Evolutionary conservation across 805 yeast species (phyloP), one percentile per base, ranked within the genome.

Genomic region (Suhomyces vadensis): DNA sequence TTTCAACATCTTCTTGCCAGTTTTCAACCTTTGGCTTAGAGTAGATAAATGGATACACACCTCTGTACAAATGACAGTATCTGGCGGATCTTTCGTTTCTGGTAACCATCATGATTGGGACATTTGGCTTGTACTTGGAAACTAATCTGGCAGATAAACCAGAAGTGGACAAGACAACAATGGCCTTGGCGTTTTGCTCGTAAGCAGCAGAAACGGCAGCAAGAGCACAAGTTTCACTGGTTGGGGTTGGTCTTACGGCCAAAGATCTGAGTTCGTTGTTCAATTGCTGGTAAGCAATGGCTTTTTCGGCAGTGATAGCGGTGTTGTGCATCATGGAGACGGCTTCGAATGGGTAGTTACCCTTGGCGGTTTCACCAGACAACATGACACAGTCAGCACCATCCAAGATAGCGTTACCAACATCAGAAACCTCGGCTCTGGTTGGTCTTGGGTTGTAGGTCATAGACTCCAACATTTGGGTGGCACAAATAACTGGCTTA

Each of bases 321-420:
- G 97, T 94, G 80, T 91, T 92, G 77, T 91, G 97, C 99, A 94
- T 94, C 91, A 94, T 91, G 57, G 91, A 79, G 55, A 94, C 99
- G 52, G 99, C 96, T 79, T 94, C 96, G 53, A 84, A 72, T 70
- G 99, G 99, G 80, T 94, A 94, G 81, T 83, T 83, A 79, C 99
- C 99, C 84, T 94, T 94, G 65, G 99, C 99, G 61, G 99, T 94
- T 79, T 94, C 99, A 71, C 99, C 99, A 47, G 96, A 87, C 70
- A 94, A 82, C 99, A 94, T 94, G 69, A 94, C 98, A 87, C 99
- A 94, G 79, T 94, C 99, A 64, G 98, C 97, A 76, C 99, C 99
- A 67, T 94, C 99, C 68, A 94, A 81, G 57, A 94, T 87, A 60
- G 99, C 99, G 75, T 94, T 94, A 77, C 99, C 99, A 54, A 94